Base-by-base conservation (phyloP, 768 basidiomycete genomes). In the Boletellus ananiceps region DNA sequence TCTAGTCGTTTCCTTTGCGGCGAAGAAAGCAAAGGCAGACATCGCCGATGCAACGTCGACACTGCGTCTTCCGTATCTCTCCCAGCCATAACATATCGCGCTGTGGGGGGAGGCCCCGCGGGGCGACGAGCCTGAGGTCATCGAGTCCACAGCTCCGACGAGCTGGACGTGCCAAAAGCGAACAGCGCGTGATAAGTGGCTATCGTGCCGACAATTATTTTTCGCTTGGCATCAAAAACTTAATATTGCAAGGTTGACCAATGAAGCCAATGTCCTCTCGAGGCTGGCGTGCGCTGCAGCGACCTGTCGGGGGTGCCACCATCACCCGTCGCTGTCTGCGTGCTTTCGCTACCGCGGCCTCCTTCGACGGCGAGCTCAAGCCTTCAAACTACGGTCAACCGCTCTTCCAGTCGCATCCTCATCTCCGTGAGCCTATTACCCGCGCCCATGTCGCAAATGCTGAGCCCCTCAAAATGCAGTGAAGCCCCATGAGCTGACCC, bases 381-480 rank as follows among this genome's bases (percentile, higher is more conserved):
- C 91, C 91, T 3, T 83, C 90, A 7, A 67, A 69, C 29, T 88
- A 81, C 58, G 92, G 92, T 0, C 93, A 95, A 63, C 91, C 93
- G 0, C 72, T 85, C 11, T 77, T 75, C 16, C 70, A 73, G 18
- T 89, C 89, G 0, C 93, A 96, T 64, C 86, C 92, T 1, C 90
- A 95, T 68, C 79, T 96, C 25, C 57, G 84, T 85, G 52, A 55
- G 77, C 71, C 23, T 15, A 8, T 34, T 19, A 44, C 32, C 11
- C 18, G n/a, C 34, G 43, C 49, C 5, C 37, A 42, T 33, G 27
- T 54, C 25, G 6, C 53, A 40, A n/a, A 11, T 23, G 27, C 49
- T 55, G 35, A 56, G 25, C 38, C 44, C 27, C 14, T 5, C 16
- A 42, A 46, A 50, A 35, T 35, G 5, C 53, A 85, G 79, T 92